Conservation (phyloP, 108 stramenopile genomes). For the Poteriospumella lacustris region DNA sequence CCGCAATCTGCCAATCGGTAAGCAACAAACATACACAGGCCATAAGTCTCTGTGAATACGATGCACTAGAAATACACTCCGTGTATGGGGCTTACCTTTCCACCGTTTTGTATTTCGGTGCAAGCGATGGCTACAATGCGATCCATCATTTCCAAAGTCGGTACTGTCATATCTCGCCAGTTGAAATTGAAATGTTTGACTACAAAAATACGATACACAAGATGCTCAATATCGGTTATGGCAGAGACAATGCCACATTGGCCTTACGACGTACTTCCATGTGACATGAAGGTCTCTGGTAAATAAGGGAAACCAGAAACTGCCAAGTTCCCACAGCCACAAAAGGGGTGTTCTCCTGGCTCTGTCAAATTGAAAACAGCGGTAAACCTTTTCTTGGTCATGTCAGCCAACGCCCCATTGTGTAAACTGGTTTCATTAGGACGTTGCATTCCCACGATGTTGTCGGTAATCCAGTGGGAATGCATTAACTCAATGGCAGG, state of each 20-base stretch:
- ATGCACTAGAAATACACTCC: background rate
- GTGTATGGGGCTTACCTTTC: conserved; percentile 31
- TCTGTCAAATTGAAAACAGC: conserved; percentile 49
- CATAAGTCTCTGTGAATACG: no score
- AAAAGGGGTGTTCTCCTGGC: conserved; percentile 47
- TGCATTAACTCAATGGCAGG: conserved; percentile 33
- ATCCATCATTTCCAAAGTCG: conserved; percentile 29
- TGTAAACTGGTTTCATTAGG: conserved; percentile 41
- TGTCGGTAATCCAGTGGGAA: conserved; percentile 45
- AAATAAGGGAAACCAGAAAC: conserved; percentile 44
- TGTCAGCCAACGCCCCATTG: conserved; percentile 25
- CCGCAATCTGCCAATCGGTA: conserved; percentile 34
- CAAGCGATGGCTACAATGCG: conserved; percentile 34
- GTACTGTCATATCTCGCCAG: conserved; percentile 50
- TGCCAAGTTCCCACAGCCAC: conserved; percentile 37
- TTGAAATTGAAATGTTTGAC: conserved; percentile 42
- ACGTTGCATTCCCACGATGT: conserved; percentile 45
- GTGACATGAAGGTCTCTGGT: conserved; percentile 43
- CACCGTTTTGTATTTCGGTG: conserved; percentile 22
- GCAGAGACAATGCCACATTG: background rate
- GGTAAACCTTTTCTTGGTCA: conserved; percentile 39
- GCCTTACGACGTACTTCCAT: conserved; percentile 36
- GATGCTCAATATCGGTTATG: background rate
- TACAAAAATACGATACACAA: background rate
- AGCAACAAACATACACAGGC: background rate